Base-by-base conservation (phyloP, 805 yeast genomes). In the Grigorovia transvaalensis region DNA sequence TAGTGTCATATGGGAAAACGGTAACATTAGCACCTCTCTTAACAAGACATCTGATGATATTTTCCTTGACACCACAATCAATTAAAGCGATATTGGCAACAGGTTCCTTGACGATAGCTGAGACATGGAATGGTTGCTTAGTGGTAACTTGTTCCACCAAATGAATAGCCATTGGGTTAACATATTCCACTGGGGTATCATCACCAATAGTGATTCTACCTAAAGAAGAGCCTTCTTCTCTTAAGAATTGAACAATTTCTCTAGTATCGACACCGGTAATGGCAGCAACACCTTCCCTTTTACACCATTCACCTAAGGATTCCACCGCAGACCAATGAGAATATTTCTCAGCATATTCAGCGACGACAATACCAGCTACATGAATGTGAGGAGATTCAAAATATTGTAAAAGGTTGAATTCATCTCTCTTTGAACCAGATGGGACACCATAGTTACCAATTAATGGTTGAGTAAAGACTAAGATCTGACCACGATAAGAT, bases 271-370 rank as follows among this genome's bases (percentile, higher is more conserved):
- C 96, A 56, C 97, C 99, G 45, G 96, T 81, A 62, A 93, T 85
- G 46, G 96, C 95, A 52, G 98, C 95, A 51, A 95, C 93, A 45
- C 96, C 96, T 61, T 89, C 95, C 66, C 96, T 83, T 71, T 86
- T 81, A 74, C 99, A 93, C 99, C 98, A 93, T 61, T 86, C 87
- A 54, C 88, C 85, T 53, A 93, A 77, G 18, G 95, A 84, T 74
- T 93, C 98, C 38, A 93, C 96, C 3, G 99, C 99, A 41, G 98
- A 90, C 99, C 99, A 93, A 70, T 93, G 99, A n/a, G 96, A 88
- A 71, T 91, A 88, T 67, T 89, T 79, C 77, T 90, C 79, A 20
- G 99, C 98, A 51, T 81, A 96, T 65, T 93, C 96, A 45, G 96
- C 86, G 29, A 93, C 99, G 48, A 93, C 96, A 54, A 93, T 88